Conservation (phyloP, 306 rosid genomes). For the Cucumis hystrix region DNA sequence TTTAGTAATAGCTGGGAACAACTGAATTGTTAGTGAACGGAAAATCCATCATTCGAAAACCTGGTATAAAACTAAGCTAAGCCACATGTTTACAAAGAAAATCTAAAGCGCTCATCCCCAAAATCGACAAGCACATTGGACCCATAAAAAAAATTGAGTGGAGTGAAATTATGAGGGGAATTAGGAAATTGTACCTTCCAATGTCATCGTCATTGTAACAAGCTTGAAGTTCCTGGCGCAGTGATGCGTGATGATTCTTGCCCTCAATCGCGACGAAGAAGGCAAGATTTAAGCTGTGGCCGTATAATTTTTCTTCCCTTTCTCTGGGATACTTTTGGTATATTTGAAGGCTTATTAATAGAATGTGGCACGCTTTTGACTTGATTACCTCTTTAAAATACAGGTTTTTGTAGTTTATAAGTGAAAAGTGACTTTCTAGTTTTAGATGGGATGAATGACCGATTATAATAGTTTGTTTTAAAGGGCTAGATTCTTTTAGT, state of each 20-base stretch:
- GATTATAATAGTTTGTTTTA: too few species aligned
- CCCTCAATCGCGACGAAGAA: conserved; percentile 2
- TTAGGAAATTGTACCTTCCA: conserved; percentile 18
- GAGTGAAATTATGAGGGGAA: not conserved
- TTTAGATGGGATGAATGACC: too few species aligned
- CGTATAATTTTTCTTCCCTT: not conserved
- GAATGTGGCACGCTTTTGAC: not conserved
- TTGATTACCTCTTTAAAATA: too few species aligned
- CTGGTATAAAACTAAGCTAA: not conserved
- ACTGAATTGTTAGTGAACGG: not conserved
- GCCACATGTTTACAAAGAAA: not conserved
- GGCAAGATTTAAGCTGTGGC: not conserved
- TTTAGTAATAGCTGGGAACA: not conserved
- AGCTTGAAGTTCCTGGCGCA: not conserved
- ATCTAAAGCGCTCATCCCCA: not conserved
- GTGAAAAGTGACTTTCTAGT: too few species aligned
- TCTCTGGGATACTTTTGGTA: not conserved
- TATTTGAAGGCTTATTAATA: not conserved
- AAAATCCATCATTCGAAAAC: not conserved
- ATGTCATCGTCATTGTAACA: conserved; percentile 32
- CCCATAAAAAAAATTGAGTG: not conserved
- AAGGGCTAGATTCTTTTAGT: too few species aligned
- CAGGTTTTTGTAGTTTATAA: too few species aligned
- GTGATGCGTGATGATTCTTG: conserved; percentile 13
- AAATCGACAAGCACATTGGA: not conserved